phyloP scores from a whole-genome alignment of 306 rosid species.

The Quercus alba region DNA sequence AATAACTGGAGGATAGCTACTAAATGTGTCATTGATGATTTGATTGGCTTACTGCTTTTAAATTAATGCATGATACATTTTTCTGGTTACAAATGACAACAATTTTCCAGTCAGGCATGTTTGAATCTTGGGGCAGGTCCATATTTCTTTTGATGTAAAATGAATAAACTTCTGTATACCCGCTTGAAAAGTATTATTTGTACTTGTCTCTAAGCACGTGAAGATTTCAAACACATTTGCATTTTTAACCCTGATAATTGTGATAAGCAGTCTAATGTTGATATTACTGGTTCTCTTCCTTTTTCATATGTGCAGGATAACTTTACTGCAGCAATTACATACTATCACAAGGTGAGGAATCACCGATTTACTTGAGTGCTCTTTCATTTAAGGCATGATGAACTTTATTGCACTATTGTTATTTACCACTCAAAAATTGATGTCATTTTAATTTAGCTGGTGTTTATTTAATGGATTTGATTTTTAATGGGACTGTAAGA shows the following conservation, averaged over 20 bases:
- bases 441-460: background rate
- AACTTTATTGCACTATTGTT: background rate
- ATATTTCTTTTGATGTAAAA: background rate
- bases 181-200: background rate
- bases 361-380: background rate
- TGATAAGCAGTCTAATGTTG: constrained; percentile 1
- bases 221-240: constrained; percentile 2
- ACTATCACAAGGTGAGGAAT: constrained; percentile 81
- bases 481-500: background rate
- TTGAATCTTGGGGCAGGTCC: background rate
- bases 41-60: too few species aligned
- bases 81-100: background rate
- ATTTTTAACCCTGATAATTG: background rate
- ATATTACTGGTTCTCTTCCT: constrained; percentile 6
- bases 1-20: too few species aligned
- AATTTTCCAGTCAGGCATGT: background rate
- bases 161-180: background rate
- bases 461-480: background rate
- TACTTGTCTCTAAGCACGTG: background rate
- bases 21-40: too few species aligned
- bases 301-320: constrained; percentile 61
- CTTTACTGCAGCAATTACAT: constrained; percentile 62
- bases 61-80: too few species aligned
- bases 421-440: background rate
- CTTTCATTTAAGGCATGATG: background rate